These are phyloP conservation scores for Penicillium thymicola DNA, from an alignment of 2,329 filamentous ascomycete genomes.

Conservation along the genomic window DNA sequence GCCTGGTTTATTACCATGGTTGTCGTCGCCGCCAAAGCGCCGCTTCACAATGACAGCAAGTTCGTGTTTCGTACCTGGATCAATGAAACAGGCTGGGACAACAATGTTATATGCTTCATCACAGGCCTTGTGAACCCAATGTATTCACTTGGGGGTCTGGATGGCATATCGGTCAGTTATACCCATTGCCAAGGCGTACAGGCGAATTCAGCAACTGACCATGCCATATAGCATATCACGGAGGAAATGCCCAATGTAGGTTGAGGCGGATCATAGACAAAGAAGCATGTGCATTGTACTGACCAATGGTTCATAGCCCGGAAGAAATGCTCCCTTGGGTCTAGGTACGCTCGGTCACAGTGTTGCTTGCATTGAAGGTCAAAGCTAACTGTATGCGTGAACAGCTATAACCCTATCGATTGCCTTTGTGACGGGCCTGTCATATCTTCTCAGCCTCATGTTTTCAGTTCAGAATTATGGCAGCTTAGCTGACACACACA, in stretches of 20 bases:
- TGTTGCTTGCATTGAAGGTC: conserved; percentile 7
- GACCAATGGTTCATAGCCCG: conserved; percentile 20
- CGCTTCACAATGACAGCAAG: conserved; percentile 44
- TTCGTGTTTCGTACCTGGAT: conserved; percentile 54
- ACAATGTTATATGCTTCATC: conserved; percentile 51
- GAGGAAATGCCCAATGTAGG: conserved; percentile 53
- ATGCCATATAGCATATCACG: conserved; percentile 43
- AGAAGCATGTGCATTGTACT: neutral
- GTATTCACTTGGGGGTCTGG: conserved; percentile 49
- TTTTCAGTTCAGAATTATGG: conserved; percentile 51
- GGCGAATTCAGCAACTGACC: neutral
- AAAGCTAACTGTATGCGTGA: neutral
- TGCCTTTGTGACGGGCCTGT: conserved; percentile 50
- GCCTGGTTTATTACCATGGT: conserved; percentile 50
- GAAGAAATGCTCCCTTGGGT: conserved; percentile 32
- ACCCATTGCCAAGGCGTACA: neutral
- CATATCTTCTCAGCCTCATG: conserved; percentile 53
- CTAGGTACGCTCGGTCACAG: conserved; percentile 18
- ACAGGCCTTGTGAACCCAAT: conserved; percentile 50
- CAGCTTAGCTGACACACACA: conserved; percentile 37
- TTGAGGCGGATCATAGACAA: neutral
- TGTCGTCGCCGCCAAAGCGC: conserved; percentile 48
- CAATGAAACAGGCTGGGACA: conserved; percentile 54
- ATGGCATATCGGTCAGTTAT: conserved; percentile 41
- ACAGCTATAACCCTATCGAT: conserved; percentile 47